Base-by-base conservation (phyloP, 2,329 filamentous ascomycete genomes). In the Aurifilum marmelostoma region DNA sequence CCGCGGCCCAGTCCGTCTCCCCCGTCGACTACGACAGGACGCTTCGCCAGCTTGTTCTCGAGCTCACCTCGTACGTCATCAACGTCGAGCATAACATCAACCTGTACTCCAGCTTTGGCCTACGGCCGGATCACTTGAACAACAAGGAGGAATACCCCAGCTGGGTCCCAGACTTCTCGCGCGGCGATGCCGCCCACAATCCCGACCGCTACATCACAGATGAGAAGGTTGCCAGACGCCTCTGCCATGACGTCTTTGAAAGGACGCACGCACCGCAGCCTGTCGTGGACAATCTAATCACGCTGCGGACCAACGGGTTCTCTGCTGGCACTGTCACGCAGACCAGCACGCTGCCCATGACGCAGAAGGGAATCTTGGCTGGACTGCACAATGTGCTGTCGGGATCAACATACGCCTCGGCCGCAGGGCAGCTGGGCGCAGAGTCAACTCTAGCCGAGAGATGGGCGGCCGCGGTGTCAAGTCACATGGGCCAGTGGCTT, bases 151-250 rank as follows among this genome's bases (percentile, higher is more conserved):
- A 34, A 18, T 56, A 29, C 29, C 65, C 65, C 27, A 62, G 58
- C 43, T 67, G 65, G 65, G 11, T 56, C 8, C 56, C 65, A 7
- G 59, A 67, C 32, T 67, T 67, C 41, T 21, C 64, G 9, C 47
- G 63, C 1, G 29, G 24, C 18, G 37, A 7, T 32, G 24, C 34
- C 12, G 9, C 14, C 2, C 9, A 29, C n/a, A 11, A 62, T 12
- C 32, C 43, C 16, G 41, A 61, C 27, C 41, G 58, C 43, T 56
- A 52, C 12, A 11, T 56, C 1, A 34, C 16, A 47, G 41, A 61
- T 4, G 21, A n/a, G 27, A 41, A 29, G 16, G 29, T 54, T 24
- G 6, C 12, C 47, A 67, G 4, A 14, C 8, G 41, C 3, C 37
- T 58, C 27, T 34, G 32, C 21, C 27, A 37, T 2, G 32, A 1